phyloP scores from a whole-genome alignment of 495 filamentous ascomycete genomes.

The Xylaria curta region DNA sequence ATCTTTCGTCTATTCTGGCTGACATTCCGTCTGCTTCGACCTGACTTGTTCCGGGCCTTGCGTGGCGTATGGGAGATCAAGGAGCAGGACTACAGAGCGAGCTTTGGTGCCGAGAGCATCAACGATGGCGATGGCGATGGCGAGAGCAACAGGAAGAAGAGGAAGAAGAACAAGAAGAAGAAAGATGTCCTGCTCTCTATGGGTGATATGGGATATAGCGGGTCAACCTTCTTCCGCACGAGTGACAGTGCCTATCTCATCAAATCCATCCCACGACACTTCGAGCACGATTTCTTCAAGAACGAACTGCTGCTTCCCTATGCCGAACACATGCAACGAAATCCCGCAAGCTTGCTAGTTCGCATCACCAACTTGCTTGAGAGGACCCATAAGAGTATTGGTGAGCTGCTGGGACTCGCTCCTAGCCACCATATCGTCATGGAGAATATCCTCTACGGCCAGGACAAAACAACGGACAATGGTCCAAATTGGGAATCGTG shows the following conservation, averaged over 20 bases:
- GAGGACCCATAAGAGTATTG: slow-evolving; percentile 58
- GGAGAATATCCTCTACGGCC: slow-evolving; percentile 71
- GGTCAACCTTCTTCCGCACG: slow-evolving; percentile 74
- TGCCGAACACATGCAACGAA: slow-evolving; percentile 61
- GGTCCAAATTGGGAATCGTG: slow-evolving; percentile 66
- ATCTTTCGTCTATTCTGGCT: slow-evolving; percentile 51
- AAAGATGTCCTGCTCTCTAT: slow-evolving; percentile 47
- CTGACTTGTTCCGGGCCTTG: slow-evolving; percentile 45
- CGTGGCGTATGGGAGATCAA: slow-evolving; percentile 56
- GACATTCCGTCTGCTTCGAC: slow-evolving; percentile 43
- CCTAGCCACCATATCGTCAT: slow-evolving; percentile 75
- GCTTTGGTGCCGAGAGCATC: slow-evolving; percentile 50
- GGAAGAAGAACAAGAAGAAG: slow-evolving; percentile 21
- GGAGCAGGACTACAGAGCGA: slow-evolving; percentile 60
- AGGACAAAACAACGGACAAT: slow-evolving; percentile 47
- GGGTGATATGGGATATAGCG: slow-evolving; percentile 66
- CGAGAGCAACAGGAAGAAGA: slow-evolving; percentile 34
- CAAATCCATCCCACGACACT: slow-evolving; percentile 70
- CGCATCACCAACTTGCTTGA: slow-evolving; percentile 72
- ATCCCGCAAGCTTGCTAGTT: slow-evolving; percentile 65
- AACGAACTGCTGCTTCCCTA: slow-evolving; percentile 67
- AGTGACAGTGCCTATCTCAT: slow-evolving; percentile 65
- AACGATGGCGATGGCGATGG: slow-evolving; percentile 31
- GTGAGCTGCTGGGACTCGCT: slow-evolving; percentile 57
- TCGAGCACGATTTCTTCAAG: slow-evolving; percentile 72